Evolutionary conservation across 78 protist genomes (phyloP), one percentile per base, ranked within the genome.

Genomic region (slime mould (Dictyostelium discoideum)): DNA sequence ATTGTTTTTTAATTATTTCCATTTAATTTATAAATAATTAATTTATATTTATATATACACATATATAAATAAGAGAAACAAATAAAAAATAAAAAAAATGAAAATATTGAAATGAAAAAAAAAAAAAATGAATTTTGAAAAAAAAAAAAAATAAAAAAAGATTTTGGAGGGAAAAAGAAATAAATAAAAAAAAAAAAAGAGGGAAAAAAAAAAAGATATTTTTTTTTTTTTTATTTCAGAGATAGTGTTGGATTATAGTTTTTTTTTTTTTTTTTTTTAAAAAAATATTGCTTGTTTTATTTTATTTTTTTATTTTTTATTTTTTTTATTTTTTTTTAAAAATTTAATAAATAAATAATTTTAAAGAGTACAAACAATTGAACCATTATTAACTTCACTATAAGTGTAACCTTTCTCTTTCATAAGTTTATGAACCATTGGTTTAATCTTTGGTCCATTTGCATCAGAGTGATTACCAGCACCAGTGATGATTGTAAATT

Each of bases 401-500:
- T 73, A 93, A 9, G 57, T 16, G 40, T 85, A 74, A 5, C 57
- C 46, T 29, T 72, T 48, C 5, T 82, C 88, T 14, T 85, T 87
- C 4, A 93, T 39, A 4, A 73, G 39, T 84, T 86, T 54, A 46
- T 87, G 87, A 84, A 85, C 83, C 20, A 87, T 46, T 73, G 96
- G 96, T 40, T 93, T 93, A 60, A 93, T 93, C 93, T 93, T 93
- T 32, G 96, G 94, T 22, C 96, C 96, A 54, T 77, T 74, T 3
- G 37, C 87, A 48, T 93, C 96, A 65, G 80, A 50, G 84, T 93
- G 96, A 24, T 93, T 93, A 24, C 96, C 96, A 29, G 96, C 96
- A 77, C 96, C 96, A 8, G 87, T 83, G 42, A 93, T 93, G 60
- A 93, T 74, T 6, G 63, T 37, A 44, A 93, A 87, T 48, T 42